A percentile compares a stretch with the other conserved stretches of the same genome.
Evolutionary conservation across 345 rosid species (phyloP).

Genomic region (Trapa incisa): DNA sequence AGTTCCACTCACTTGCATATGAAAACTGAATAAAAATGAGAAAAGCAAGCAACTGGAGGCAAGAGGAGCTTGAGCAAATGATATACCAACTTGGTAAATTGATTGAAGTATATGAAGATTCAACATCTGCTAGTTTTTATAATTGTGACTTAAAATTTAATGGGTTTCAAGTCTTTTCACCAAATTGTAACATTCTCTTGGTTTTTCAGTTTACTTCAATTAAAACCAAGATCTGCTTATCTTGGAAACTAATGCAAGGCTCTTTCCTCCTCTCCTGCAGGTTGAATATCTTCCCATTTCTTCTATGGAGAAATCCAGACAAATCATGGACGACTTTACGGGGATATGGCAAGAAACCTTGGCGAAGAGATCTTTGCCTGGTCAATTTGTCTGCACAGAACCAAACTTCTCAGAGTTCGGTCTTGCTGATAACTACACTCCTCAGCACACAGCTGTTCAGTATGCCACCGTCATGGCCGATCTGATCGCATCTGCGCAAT

Average conservation of each 20-base stretch:
- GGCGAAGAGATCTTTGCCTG: slow-evolving; percentile 61
- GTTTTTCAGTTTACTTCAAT: no score
- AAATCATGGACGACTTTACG: slow-evolving; percentile 64
- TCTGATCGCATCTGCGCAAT: slow-evolving; percentile 62
- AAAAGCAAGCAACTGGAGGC: no score
- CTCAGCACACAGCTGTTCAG: slow-evolving; percentile 81
- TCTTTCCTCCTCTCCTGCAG: slow-evolving; percentile 26
- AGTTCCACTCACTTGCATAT: no score
- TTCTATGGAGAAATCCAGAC: slow-evolving; percentile 58
- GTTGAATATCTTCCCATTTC: slow-evolving; percentile 87
- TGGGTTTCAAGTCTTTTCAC: no score
- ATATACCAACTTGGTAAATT: not conserved
- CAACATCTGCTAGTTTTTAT: not conserved
- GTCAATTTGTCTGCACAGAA: slow-evolving; percentile 57
- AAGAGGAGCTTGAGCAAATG: not conserved
- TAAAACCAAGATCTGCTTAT: no score
- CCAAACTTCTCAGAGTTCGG: slow-evolving; percentile 66
- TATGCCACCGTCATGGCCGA: slow-evolving; percentile 74
- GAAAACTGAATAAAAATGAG: no score
- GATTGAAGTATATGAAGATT: not conserved
- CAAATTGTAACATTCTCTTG: no score
- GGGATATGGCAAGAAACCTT: slow-evolving; percentile 73
- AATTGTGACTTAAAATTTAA: no score
- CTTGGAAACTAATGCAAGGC: not conserved
- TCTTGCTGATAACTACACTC: slow-evolving; percentile 48